A percentile compares a stretch with the other conserved stretches of the same genome.
phyloP scores from a whole-genome alignment of 1,284 basidiomycete genomes.

The Mycena citricolor region DNA sequence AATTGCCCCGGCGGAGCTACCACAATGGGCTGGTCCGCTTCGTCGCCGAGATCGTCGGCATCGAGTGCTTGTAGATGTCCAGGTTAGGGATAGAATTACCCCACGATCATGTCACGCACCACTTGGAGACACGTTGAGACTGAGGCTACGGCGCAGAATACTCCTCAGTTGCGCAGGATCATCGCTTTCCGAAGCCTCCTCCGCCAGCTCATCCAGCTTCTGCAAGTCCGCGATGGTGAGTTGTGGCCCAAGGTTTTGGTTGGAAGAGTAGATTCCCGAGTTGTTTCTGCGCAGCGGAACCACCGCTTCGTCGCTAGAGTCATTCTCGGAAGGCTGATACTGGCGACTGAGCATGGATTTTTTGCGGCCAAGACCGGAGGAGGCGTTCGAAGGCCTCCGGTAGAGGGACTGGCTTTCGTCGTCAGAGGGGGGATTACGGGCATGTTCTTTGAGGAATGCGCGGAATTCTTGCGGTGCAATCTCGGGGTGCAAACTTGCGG shows the following conservation, averaged over 20 bases:
- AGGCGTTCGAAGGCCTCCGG: conserved; percentile 36
- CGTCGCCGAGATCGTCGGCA: conserved; percentile 61
- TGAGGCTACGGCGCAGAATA: conserved; percentile 84
- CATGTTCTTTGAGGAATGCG: conserved; percentile 92
- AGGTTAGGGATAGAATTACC: conserved; percentile 52
- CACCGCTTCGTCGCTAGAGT: conserved; percentile 69
- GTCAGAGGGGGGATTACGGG: conserved; percentile 53
- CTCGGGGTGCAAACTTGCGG: conserved; percentile 94
- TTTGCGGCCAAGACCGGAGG: conserved; percentile 65
- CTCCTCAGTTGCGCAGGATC: conserved; percentile 84
- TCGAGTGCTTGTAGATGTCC: conserved; percentile 63
- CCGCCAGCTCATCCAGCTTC: conserved; percentile 87
- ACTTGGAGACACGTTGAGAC: conserved; percentile 82
- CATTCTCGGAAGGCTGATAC: conserved; percentile 76
- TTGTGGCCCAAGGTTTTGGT: conserved; percentile 60
- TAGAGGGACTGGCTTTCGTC: conserved; percentile 41
- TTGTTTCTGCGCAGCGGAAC: conserved; percentile 70
- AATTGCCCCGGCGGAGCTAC: conserved; percentile 87
- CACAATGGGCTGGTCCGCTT: conserved; percentile 87
- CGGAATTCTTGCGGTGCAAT: conserved; percentile 96
- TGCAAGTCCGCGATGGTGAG: conserved; percentile 92
- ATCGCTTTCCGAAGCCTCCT: conserved; percentile 80
- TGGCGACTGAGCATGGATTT: conserved; percentile 89
- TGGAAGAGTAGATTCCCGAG: conserved; percentile 51
- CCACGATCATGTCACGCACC: conserved; percentile 51